Percentiles rank a stretch among this genome's conserved stretches.
Conservation (phyloP, 345 rosid genomes). For the Sonneratia alba region DNA sequence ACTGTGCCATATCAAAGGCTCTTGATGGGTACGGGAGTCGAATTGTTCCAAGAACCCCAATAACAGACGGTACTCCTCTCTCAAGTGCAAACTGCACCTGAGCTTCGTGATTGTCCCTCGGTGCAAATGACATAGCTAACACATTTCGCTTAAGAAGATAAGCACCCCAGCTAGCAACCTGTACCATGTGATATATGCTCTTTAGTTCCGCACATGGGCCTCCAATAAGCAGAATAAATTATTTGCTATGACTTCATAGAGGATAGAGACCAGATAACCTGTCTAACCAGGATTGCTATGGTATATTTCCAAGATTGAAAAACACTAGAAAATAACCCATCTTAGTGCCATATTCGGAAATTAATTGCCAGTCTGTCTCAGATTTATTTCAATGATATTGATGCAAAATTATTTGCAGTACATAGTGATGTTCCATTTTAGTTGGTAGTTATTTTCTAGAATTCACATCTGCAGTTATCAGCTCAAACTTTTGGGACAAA, state of each 20-base stretch:
- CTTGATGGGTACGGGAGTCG: slow-evolving; percentile 83
- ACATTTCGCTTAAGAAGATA: slow-evolving; percentile 82
- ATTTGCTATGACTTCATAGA: too few relatives aligned
- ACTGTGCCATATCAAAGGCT: slow-evolving; percentile 98
- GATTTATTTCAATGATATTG: too few relatives aligned
- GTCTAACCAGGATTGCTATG: too few relatives aligned
- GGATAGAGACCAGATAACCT: too few relatives aligned
- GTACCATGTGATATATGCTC: neutral
- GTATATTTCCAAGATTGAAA: too few relatives aligned
- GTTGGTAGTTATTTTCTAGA: neutral
- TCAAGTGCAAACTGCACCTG: slow-evolving; percentile 98
- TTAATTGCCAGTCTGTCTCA: too few relatives aligned
- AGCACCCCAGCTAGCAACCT: slow-evolving; percentile 99
- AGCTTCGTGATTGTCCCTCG: slow-evolving; percentile 92
- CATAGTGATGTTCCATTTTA: neutral
- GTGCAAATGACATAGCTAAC: slow-evolving; percentile 89
- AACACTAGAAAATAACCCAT: too few relatives aligned
- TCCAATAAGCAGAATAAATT: too few relatives aligned
- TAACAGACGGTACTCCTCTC: slow-evolving; percentile 88
- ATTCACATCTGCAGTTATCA: neutral
- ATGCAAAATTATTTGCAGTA: too few relatives aligned
- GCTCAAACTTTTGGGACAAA: neutral
- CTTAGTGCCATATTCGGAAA: too few relatives aligned
- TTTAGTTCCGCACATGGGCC: neutral
- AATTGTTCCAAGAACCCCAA: slow-evolving; percentile 89